Evolutionary conservation across 164 flowering plant genomes (phyloP).

Genomic region (Aristolochia contorta): DNA sequence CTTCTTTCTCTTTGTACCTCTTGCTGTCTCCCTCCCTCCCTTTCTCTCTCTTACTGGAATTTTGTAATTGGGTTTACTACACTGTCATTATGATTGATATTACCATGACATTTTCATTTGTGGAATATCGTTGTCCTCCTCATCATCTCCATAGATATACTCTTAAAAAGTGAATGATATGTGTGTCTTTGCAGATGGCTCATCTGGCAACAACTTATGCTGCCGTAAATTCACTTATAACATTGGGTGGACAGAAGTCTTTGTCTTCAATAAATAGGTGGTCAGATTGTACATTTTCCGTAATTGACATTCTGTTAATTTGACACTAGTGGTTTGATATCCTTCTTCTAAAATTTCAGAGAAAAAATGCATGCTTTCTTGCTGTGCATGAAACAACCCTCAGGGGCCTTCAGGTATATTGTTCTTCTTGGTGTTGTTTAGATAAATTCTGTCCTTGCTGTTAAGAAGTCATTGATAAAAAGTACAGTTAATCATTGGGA

Average conservation of each 20-base stretch:
- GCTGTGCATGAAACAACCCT: slow-evolving; percentile 65
- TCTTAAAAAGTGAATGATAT: not conserved
- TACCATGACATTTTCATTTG: too few species aligned
- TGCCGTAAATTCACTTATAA: slow-evolving; percentile 82
- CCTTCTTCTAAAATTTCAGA: slow-evolving; percentile 27
- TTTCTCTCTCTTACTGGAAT: too few species aligned
- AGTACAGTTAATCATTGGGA: too few species aligned
- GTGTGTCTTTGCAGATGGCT: slow-evolving; percentile 50
- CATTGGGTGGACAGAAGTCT: slow-evolving; percentile 65
- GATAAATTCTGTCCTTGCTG: too few species aligned
- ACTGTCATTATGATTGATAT: too few species aligned
- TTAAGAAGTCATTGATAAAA: too few species aligned
- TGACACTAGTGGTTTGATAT: slow-evolving; percentile 4
- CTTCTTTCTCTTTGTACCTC: too few species aligned
- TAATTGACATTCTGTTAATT: not conserved
- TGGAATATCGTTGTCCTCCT: too few species aligned
- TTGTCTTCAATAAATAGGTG: slow-evolving; percentile 92
- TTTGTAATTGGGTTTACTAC: too few species aligned
- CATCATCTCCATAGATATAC: too few species aligned
- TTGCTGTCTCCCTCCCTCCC: too few species aligned
- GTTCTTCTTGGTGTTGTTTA: slow-evolving; percentile 1
- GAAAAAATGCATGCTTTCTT: slow-evolving; percentile 49
- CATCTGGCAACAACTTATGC: slow-evolving; percentile 99
- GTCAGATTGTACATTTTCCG: slow-evolving; percentile 17
- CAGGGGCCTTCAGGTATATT: slow-evolving; percentile 78